Conservation (phyloP, 2,329 filamentous ascomycete genomes). For the Atkinsonella texensis region DNA sequence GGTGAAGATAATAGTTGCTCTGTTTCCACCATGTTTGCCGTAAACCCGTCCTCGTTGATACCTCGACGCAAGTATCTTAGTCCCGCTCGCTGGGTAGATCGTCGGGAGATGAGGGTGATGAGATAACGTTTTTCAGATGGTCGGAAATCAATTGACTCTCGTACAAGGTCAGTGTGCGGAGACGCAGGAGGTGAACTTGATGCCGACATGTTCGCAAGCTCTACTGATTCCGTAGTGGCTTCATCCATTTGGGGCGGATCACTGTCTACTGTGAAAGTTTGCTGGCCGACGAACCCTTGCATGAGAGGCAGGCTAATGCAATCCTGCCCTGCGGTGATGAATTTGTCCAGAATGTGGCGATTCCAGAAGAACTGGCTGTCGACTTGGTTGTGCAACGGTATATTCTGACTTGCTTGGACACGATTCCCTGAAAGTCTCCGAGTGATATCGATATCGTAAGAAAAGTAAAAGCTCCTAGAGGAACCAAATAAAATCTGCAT, state of each 20-base stretch:
- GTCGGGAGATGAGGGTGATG: constrained; percentile 83
- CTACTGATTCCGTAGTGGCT: constrained; percentile 31
- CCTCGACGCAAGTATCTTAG: constrained; percentile 83
- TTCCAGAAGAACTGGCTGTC: constrained; percentile 92
- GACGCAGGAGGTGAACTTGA: constrained; percentile 15
- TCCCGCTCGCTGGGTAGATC: constrained; percentile 76
- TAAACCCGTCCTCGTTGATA: constrained; percentile 77
- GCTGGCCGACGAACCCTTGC: constrained; percentile 89
- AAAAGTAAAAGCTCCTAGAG: constrained; percentile 83
- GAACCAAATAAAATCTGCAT: constrained; percentile 74
- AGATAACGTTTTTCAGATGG: constrained; percentile 49
- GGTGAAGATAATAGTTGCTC: constrained; percentile 78
- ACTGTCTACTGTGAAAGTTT: constrained; percentile 61
- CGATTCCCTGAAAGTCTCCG: constrained; percentile 37
- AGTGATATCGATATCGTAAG: constrained; percentile 89
- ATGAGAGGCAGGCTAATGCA: constrained; percentile 68
- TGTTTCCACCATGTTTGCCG: constrained; percentile 87
- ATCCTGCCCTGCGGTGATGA: constrained; percentile 62
- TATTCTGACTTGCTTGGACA: constrained; percentile 11
- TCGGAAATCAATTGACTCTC: constrained; percentile 28
- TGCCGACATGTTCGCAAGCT: constrained; percentile 28
- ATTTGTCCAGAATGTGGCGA: constrained; percentile 56
- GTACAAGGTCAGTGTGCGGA: constrained; percentile 13
- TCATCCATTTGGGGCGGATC: constrained; percentile 43
- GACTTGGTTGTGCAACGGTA: constrained; percentile 57